These are phyloP conservation scores for Populus hybrid DNA, from an alignment of 441 rosid genomes.

Conservation along the genomic window DNA sequence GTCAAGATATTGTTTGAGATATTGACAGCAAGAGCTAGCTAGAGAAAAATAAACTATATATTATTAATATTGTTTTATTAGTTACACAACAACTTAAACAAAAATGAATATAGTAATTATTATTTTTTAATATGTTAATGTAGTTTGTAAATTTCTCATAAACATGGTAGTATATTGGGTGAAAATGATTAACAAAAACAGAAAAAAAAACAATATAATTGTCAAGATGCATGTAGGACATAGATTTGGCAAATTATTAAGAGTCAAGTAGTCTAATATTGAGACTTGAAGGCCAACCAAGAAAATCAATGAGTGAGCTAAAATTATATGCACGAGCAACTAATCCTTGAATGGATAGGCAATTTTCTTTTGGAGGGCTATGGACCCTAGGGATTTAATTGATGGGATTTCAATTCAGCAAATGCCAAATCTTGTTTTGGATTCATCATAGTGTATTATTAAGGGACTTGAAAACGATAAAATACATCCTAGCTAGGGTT, in stretches of 20 bases:
- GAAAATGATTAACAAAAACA: neutral
- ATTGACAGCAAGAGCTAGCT: no score
- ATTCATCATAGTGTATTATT: slow-evolving; percentile 20
- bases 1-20: no score
- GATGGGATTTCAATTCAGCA: slow-evolving; percentile 17
- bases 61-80: no score
- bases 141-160: no score
- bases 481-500: neutral
- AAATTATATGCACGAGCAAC: neutral
- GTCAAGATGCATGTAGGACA: neutral
- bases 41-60: no score
- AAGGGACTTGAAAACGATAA: slow-evolving; percentile 6
- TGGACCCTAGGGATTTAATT: slow-evolving; percentile 10
- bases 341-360: neutral
- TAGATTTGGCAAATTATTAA: slow-evolving; percentile 5
- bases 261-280: neutral
- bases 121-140: no score
- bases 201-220: neutral
- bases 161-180: neutral
- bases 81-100: no score
- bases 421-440: slow-evolving; percentile 12
- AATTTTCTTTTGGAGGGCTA: neutral
- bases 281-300: neutral
- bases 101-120: no score
- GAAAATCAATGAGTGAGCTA: no score